Percentiles rank a stretch among this genome's conserved stretches.
Conservation (phyloP, 2,329 filamentous ascomycete species). For the Pseudohalonectria lignicola region DNA sequence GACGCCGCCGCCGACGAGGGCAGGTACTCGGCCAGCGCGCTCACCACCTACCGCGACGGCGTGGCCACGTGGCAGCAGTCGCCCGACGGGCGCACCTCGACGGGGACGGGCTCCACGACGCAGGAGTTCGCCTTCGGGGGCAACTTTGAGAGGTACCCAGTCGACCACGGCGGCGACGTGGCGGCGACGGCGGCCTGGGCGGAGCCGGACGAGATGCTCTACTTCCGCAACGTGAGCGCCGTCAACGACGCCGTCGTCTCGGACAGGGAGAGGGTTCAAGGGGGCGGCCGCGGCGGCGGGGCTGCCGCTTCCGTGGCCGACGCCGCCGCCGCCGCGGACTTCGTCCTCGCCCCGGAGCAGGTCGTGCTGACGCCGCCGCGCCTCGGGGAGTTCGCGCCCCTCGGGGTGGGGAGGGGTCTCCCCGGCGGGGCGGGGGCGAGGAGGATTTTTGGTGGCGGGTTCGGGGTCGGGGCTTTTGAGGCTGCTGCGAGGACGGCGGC, state of each 20-base stretch:
- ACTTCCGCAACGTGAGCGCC: constrained; percentile 43
- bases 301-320: background rate
- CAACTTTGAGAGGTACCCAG: constrained; percentile 11
- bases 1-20: constrained; percentile 10
- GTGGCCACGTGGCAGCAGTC: constrained; percentile 41
- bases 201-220: constrained; percentile 31
- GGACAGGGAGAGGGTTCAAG: constrained; percentile 29
- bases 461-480: too few species aligned
- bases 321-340: background rate
- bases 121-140: constrained; percentile 47
- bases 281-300: background rate
- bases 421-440: too few species aligned
- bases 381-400: too few species aligned
- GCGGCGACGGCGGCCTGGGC: constrained; percentile 8
- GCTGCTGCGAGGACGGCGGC: too few species aligned
- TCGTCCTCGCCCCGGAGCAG: background rate
- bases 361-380: constrained; percentile 1
- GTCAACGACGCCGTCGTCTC: constrained; percentile 39
- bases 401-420: too few species aligned
- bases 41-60: constrained; percentile 45
- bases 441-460: too few species aligned
- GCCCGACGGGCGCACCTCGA: constrained; percentile 29
- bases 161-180: too few species aligned
- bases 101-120: constrained; percentile 41
- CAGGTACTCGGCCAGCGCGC: constrained; percentile 18